phyloP scores from a whole-genome alignment of 331 rosid species.

The Saraca asoca region DNA sequence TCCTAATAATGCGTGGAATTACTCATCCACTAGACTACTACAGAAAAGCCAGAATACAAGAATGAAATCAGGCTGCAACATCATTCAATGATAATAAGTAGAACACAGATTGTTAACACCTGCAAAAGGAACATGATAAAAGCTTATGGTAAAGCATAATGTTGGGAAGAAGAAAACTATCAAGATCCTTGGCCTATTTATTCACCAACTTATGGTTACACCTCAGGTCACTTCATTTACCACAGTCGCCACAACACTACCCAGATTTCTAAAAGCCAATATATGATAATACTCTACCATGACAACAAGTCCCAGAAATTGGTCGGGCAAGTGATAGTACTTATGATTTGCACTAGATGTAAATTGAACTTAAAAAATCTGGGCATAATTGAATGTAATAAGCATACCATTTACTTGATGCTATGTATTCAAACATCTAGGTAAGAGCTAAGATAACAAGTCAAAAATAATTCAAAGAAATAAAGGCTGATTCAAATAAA shows the following conservation, averaged over 20 bases:
- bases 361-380: background rate
- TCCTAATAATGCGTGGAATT: constrained; percentile 7
- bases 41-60: background rate
- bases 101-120: background rate
- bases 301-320: too few species aligned
- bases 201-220: too few species aligned
- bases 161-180: too few species aligned
- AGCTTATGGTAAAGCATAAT: too few species aligned
- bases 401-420: background rate
- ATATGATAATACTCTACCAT: too few species aligned
- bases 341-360: background rate
- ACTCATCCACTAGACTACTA: background rate
- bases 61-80: constrained; percentile 6
- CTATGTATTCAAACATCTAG: constrained; percentile 6
- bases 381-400: constrained; percentile 9
- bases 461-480: background rate
- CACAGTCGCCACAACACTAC: too few species aligned
- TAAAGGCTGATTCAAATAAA: background rate
- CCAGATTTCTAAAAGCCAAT: too few species aligned
- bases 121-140: too few species aligned
- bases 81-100: constrained; percentile 6
- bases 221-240: too few species aligned
- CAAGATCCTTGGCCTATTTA: too few species aligned
- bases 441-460: background rate
- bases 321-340: too few species aligned